These are phyloP conservation scores for Bruguiera parviflora DNA, from an alignment of 345 rosid genomes.

Conservation along the genomic window DNA sequence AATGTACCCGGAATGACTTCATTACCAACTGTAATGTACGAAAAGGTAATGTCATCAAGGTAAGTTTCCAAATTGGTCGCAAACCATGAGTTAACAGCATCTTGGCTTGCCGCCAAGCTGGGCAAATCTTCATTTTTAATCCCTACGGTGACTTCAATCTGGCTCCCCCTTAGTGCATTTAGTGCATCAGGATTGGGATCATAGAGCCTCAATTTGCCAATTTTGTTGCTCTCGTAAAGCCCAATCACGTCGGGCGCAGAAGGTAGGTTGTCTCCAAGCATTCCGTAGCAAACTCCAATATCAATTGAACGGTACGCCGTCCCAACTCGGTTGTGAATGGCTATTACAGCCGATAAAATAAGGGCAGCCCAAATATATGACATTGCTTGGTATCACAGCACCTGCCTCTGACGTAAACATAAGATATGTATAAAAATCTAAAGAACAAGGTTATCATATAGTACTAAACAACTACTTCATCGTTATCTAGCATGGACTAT, in stretches of 20 bases:
- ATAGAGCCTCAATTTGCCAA: constrained; percentile 13
- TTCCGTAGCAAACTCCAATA: constrained; percentile 22
- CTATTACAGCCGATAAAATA: neutral
- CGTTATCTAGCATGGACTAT: no score
- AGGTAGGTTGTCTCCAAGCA: constrained; percentile 12
- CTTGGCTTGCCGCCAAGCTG: constrained; percentile 10
- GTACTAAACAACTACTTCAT: no score
- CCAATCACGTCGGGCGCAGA: constrained; percentile 10
- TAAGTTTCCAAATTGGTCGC: constrained; percentile 4
- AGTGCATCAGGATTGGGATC: constrained; percentile 18
- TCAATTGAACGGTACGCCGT: neutral
- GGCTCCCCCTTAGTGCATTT: constrained; percentile 8
- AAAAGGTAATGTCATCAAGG: neutral
- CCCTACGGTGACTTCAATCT: constrained; percentile 6
- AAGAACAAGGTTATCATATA: no score
- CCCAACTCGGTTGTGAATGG: neutral
- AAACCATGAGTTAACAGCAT: constrained; percentile 11
- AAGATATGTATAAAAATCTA: no score
- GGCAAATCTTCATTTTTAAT: constrained; percentile 13
- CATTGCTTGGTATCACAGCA: neutral
- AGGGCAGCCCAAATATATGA: neutral
- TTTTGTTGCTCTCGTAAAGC: constrained; percentile 5
- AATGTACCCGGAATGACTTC: constrained; percentile 6
- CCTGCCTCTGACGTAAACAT: neutral
- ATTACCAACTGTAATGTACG: constrained; percentile 13